Evolutionary conservation across 208 protist species (phyloP), one percentile per base, ranked within the genome.

Genomic region (Histomonas meleagridis): DNA sequence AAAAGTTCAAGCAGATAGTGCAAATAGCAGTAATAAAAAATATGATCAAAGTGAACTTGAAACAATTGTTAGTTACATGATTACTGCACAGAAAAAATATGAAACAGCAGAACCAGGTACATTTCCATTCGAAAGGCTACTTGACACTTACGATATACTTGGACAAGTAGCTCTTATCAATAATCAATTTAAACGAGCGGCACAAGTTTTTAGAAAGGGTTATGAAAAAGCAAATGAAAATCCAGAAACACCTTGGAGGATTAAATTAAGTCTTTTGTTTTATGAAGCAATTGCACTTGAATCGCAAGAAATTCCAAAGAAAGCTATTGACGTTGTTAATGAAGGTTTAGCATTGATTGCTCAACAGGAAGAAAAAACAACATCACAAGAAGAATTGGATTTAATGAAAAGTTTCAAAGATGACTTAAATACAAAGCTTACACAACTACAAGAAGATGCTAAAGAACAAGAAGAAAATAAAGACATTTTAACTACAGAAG

Each of bases 381-480:
- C 60, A 10, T 10, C 16, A 32, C 21, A 65, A 65, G 60, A 65
- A n/a, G 3, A 65, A 12, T n/a, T n/a, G n/a, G 7, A 10, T 65
- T 28, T 65, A n/a, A n/a, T 65, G 23, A 65, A 65, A 32, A 26
- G n/a, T 10, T 65, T 65, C n/a, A 65, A 65, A 26, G 23, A 65
- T 7, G 7, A 3, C 7, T 28, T 65, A 32, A 3, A 65, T 32
- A n/a, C 16, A n/a, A 65, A 65, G n/a, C 16, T 65, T n/a, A 12
- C 7, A n/a, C 3, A 12, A 5, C 60, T 65, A 32, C 60, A 65
- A 65, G 60, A 28, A 65, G 60, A 65, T n/a, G 23, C 23, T n/a
- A 65, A 65, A 65, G 60, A 65, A 28, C 60, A 65, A n/a, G 60
- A 65, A n/a, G 60, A 65, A 65, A 65, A 65, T 65, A 65, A 65